Base-by-base conservation (phyloP, 306 rosid species). In the Bauhinia variegata region DNA sequence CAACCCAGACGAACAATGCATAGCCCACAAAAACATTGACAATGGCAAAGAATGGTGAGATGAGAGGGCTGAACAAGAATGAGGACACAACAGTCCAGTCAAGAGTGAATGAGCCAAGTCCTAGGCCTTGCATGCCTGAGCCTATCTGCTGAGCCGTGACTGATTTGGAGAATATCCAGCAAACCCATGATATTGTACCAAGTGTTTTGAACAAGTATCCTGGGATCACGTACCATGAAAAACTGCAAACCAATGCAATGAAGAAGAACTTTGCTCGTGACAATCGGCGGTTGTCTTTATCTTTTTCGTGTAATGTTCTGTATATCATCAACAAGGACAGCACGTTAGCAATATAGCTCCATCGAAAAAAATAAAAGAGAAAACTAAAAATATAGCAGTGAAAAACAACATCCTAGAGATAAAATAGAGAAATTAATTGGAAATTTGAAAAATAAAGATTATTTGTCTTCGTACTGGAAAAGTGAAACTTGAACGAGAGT, bases 401-500 rank as follows among this genome's bases (percentile, higher is more conserved):
- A 2, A 23, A 23, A 23, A 23, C 28, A 23, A 8, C 9, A 36
- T 36, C 41, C 9, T 36, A 36, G 41, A 5, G 6, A 8, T 36
- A 5, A 36, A 5, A 5, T 66, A n/a, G 0, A n/a, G n/a, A n/a
- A n/a, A n/a, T n/a, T n/a, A n/a, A n/a, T n/a, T n/a, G n/a, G n/a
- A n/a, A n/a, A n/a, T n/a, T n/a, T n/a, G 11, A 11, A 4, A 10
- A 16, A 23, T 12, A 3, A n/a, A n/a, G n/a, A 54, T 16, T 42
- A 2, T 15, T 8, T 12, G 2, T 5, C 9, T 4, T 2, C 75
- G 0, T 67, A 91, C 97, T 91, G 72, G 79, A 91, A 91, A 23
- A 91, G 88, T 0, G 97, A 88, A 41, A 91, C 96, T 44, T 88
- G 97, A 14, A 88, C 97, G 5, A 91, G 96, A 15, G 91, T 88